Evolutionary conservation across 352 stramenopile genomes (phyloP), one percentile per base, ranked within the genome.

Genomic region (Phytophthora brassicae): DNA sequence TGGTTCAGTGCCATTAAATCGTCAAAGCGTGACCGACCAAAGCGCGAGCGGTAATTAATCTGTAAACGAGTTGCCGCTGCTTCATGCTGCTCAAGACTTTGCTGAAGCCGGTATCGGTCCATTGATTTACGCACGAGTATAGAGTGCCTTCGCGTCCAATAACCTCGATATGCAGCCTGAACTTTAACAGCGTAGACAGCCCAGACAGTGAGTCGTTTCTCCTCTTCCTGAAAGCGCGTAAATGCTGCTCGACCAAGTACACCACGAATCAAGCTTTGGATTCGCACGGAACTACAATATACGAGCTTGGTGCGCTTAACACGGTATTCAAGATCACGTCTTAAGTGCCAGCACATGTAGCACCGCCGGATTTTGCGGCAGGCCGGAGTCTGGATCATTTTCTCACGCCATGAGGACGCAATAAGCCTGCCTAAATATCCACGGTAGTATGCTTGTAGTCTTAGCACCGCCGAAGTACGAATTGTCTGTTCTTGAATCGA

Each of bases 401-500:
- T 66, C 41, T 72, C 55, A 23, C 80, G 79, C 84, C 84, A 92
- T 0, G 62, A 74, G 1, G 70, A 61, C 5, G 81, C 84, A 36
- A 87, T 50, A 19, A 39, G 48, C n/a, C 84, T 73, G 13, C 75
- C 80, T 13, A 80, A 33, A 42, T 86, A 67, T 0, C 84, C 82
- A 20, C 84, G 80, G 55, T 79, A 89, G 20, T 84, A 73, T 0
- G 82, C 83, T 41, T 94, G 82, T 5, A 94, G 75, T 13, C 82
- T 75, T n/a, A 94, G 31, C 19, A 75, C 84, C 0, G 84, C 81
- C 12, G 84, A 94, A 26, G 85, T 71, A 38, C 75, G 67, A 49
- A 94, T 92, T 33, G 84, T 90, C 22, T 78, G 72, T n/a, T 90
- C 72, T 47, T 93, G 84, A 3, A 86, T 68, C 0, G 75, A 86